Evolutionary conservation across 495 filamentous ascomycete species (phyloP), one percentile per base, ranked within the genome.

Genomic region (Elaphomyces granulatus): DNA sequence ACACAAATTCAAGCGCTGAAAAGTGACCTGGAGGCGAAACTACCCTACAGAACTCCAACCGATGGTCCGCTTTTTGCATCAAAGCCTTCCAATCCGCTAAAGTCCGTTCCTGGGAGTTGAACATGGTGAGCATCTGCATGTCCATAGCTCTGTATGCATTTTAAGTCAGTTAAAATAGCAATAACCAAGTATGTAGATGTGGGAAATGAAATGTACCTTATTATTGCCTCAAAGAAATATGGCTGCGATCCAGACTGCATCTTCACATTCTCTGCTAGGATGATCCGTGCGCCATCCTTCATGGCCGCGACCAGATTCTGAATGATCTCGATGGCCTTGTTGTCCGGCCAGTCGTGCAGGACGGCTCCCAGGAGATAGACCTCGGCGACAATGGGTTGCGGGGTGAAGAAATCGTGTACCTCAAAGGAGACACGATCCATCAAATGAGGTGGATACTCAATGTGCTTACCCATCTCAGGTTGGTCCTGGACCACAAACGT

Each of bases 341-440:
- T 39, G 19, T 72, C 66, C 3, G 58, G 49, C 46, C 57, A 56
- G 40, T 72, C 62, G 45, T 73, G 70, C 15, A 75, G 42, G 21
- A 71, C 57, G 19, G 54, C 44, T 20, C 70, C 61, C 36, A 70
- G 41, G 21, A 71, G 58, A 40, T 74, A 75, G 8, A 66, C 54
- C 33, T 68, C 66, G 7, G 71, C 71, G 15, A 51, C 47, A 10
- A 64, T 48, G 3, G 56, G 52, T 47, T 74, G 67, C 2, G 48
- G 43, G 17, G 56, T 48, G 34, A 6, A 36, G 14, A 36, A 36
- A 19, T 36, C 34, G 34, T 36, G 34, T 18, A 19, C 8, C 20
- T 36, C 16, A 12, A 36, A 36, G 12, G 6, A 18, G 34, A 36
- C 34, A 18, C 34, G 34, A 3, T 36, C 34, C n/a, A n/a, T n/a